These are phyloP conservation scores for Candida wancherniae DNA, from an alignment of 805 yeast species.

Conservation along the genomic window DNA sequence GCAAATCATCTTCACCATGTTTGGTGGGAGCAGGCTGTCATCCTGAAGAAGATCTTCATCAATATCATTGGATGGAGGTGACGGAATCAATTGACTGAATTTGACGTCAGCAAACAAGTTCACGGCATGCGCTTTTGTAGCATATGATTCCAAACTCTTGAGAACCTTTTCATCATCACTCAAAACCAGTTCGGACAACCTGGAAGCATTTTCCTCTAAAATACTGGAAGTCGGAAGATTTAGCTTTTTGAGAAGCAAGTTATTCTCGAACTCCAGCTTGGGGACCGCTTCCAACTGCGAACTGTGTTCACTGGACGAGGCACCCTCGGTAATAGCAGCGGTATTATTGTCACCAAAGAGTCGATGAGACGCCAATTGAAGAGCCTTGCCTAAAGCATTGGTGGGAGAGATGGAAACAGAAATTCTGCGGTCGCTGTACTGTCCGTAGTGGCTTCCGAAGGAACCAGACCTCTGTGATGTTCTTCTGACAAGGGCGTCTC, in stretches of 20 bases:
- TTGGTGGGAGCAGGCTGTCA: slow-evolving; percentile 49
- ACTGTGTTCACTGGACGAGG: background rate
- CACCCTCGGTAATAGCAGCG: slow-evolving; percentile 12
- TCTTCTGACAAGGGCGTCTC: slow-evolving; percentile 20
- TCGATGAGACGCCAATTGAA: slow-evolving; percentile 82
- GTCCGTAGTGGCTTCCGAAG: slow-evolving; percentile 50
- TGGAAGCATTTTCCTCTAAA: slow-evolving; percentile 18
- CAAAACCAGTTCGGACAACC: slow-evolving; percentile 8
- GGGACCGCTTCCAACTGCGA: background rate
- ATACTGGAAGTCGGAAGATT: slow-evolving; percentile 28
- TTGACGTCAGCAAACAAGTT: slow-evolving; percentile 88
- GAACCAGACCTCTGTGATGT: slow-evolving; percentile 44
- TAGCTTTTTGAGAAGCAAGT: slow-evolving; percentile 30
- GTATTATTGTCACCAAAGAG: slow-evolving; percentile 53
- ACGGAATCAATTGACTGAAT: slow-evolving; percentile 76
- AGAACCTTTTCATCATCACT: slow-evolving; percentile 33
- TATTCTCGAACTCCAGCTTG: slow-evolving; percentile 26
- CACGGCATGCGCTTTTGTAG: slow-evolving; percentile 89
- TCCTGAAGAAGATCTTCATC: slow-evolving; percentile 35
- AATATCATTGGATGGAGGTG: slow-evolving; percentile 51
- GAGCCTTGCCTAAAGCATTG: slow-evolving; percentile 81
- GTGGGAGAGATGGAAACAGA: slow-evolving; percentile 76
- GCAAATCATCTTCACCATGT: slow-evolving; percentile 54
- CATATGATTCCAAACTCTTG: slow-evolving; percentile 60
- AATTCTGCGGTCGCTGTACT: slow-evolving; percentile 57